Conservation (phyloP, 176 grass and related monocot genomes). For the Carex pumila region DNA sequence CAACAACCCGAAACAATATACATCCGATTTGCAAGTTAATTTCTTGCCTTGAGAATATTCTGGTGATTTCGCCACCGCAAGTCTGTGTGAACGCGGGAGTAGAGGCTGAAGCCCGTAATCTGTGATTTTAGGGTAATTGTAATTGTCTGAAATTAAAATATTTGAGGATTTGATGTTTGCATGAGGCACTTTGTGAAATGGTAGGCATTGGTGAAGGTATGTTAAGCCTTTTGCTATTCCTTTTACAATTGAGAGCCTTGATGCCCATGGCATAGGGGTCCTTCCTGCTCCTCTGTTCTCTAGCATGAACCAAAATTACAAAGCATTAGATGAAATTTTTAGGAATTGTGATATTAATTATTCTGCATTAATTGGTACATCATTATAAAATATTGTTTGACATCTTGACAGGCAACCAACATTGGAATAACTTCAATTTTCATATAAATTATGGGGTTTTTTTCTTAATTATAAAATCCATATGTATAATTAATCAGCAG, state of each 20-base stretch:
- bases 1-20: conserved; percentile 82
- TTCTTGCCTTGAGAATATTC: conserved; percentile 42
- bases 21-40: conserved; percentile 53
- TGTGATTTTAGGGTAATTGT: conserved; percentile 52
- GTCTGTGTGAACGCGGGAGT: conserved; percentile 41
- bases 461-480: not conserved
- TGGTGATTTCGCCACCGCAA: conserved; percentile 53
- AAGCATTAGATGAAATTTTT: not conserved
- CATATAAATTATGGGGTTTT: not conserved
- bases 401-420: not conserved
- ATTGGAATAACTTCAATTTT: not conserved
- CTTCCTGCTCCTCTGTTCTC: conserved; percentile 68
- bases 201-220: conserved; percentile 54
- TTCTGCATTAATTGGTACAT: not conserved
- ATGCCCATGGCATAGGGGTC: conserved; percentile 61
- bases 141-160: conserved; percentile 40
- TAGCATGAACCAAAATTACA: conserved; percentile 14
- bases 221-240: conserved; percentile 60
- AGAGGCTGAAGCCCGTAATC: conserved; percentile 66
- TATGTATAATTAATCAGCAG: not conserved
- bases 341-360: not conserved
- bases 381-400: not conserved
- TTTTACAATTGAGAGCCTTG: conserved; percentile 58
- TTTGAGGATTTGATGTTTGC: conserved; percentile 90
- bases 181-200: conserved; percentile 62